These are phyloP conservation scores for Agastache rugosa DNA, from an alignment of 257 asterid genomes.

Conservation along the genomic window DNA sequence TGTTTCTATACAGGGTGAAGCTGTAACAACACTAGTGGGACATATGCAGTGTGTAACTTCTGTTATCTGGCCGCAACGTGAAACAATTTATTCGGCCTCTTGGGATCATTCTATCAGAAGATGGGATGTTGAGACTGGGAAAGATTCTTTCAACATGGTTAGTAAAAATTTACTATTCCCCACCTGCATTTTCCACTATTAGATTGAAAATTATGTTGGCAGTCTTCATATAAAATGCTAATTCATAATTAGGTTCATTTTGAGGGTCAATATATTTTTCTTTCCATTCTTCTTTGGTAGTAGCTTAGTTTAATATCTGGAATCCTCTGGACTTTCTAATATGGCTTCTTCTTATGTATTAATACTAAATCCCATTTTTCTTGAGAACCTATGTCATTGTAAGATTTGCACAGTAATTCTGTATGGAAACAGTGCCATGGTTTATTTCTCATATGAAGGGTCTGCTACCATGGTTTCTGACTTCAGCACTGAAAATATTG, in stretches of 20 bases:
- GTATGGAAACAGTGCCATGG: neutral
- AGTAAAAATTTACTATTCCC: slow-evolving; percentile 33
- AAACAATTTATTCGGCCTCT: slow-evolving; percentile 80
- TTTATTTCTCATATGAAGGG: slow-evolving; percentile 20
- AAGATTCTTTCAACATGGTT: slow-evolving; percentile 71
- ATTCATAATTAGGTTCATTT: slow-evolving; percentile 13
- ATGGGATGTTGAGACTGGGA: slow-evolving; percentile 96
- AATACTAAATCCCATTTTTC: neutral
- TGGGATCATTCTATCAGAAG: slow-evolving; percentile 96
- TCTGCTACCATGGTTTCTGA: slow-evolving; percentile 15
- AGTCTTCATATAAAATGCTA: slow-evolving; percentile 7
- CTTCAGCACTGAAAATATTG: neutral
- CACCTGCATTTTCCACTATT: neutral
- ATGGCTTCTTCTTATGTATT: neutral
- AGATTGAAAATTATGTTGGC: slow-evolving; percentile 5
- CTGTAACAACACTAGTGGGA: slow-evolving; percentile 79
- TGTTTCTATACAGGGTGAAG: slow-evolving; percentile 68
- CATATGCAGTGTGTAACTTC: slow-evolving; percentile 94
- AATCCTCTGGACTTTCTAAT: slow-evolving; percentile 7
- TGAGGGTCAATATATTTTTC: neutral
- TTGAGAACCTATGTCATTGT: slow-evolving; percentile 1
- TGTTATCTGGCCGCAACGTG: slow-evolving; percentile 77
- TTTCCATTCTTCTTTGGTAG: neutral
- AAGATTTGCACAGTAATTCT: neutral
- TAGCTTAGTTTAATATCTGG: neutral